Evolutionary conservation across 148 eudicot species (phyloP).

Genomic region (Chenopodium album): DNA sequence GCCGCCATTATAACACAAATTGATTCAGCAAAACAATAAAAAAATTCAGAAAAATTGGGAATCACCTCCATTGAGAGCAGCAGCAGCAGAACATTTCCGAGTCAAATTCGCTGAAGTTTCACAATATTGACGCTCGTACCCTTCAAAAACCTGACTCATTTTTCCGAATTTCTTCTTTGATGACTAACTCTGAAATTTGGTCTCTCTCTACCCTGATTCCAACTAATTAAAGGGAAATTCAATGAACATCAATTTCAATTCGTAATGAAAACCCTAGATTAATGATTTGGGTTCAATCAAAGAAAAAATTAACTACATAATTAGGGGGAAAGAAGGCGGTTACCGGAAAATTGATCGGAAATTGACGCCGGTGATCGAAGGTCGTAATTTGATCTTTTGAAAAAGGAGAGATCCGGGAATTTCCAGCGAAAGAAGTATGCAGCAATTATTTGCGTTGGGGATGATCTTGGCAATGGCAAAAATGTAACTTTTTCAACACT

Average conservation of each 20-base stretch:
- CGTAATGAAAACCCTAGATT: background rate
- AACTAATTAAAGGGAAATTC: background rate
- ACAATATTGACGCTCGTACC: constrained; percentile 38
- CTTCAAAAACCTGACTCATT: constrained; percentile 40
- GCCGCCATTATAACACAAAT: background rate
- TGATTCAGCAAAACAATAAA: background rate
- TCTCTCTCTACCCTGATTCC: background rate
- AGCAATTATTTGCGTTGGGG: background rate
- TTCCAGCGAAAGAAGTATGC: background rate
- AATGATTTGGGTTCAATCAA: background rate
- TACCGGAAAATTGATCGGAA: constrained; percentile 12
- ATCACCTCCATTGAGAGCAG: constrained; percentile 34
- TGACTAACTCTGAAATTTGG: background rate
- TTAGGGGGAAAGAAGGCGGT: background rate
- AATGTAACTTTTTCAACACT: no score
- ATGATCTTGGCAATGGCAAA: background rate
- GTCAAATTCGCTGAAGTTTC: constrained; percentile 35
- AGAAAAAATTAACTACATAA: background rate
- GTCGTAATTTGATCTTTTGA: background rate
- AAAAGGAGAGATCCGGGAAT: background rate
- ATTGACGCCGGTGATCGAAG: background rate
- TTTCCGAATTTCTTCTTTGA: constrained; percentile 10
- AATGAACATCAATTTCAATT: background rate
- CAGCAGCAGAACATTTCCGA: constrained; percentile 32
- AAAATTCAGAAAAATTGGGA: background rate